Conservation (phyloP, 495 filamentous ascomycete genomes). For the Aspergillus bertholletiae region DNA sequence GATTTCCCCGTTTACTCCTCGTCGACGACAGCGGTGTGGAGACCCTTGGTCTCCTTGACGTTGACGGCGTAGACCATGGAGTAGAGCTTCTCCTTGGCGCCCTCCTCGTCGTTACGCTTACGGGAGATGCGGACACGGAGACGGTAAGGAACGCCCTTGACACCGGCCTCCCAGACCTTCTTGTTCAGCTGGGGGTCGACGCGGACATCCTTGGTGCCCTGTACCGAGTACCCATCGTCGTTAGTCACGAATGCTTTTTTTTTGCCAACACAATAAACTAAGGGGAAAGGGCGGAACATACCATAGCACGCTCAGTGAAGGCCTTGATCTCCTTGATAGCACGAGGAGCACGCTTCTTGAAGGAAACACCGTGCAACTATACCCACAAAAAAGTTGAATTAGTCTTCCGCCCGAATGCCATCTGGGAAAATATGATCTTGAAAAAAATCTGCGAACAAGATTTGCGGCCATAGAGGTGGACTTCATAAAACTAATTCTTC, state of each 20-base stretch:
- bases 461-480: constrained; percentile 54
- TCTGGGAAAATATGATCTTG: constrained; percentile 26
- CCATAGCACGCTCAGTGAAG: constrained; percentile 92
- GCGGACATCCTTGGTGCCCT: constrained; percentile 98
- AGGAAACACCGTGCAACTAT: constrained; percentile 91
- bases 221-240: no score
- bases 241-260: no score
- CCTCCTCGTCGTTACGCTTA: constrained; percentile 99
- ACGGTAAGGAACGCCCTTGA: constrained; percentile 97
- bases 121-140: constrained; percentile 96
- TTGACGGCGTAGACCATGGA: constrained; percentile 98
- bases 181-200: constrained; percentile 98
- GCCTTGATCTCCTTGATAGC: constrained; percentile 98
- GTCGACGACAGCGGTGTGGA: constrained; percentile 78
- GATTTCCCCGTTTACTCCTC: constrained; percentile 39
- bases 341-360: constrained; percentile 98
- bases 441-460: constrained; percentile 27
- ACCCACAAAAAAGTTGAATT: constrained; percentile 42
- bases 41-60: constrained; percentile 97
- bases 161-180: constrained; percentile 99
- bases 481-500: constrained; percentile 68
- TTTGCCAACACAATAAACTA: background rate
- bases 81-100: constrained; percentile 97
- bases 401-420: constrained; percentile 63
- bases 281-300: constrained; percentile 46